These are phyloP conservation scores for Vigna nakashimae DNA, from an alignment of 306 rosid species.

Conservation along the genomic window DNA sequence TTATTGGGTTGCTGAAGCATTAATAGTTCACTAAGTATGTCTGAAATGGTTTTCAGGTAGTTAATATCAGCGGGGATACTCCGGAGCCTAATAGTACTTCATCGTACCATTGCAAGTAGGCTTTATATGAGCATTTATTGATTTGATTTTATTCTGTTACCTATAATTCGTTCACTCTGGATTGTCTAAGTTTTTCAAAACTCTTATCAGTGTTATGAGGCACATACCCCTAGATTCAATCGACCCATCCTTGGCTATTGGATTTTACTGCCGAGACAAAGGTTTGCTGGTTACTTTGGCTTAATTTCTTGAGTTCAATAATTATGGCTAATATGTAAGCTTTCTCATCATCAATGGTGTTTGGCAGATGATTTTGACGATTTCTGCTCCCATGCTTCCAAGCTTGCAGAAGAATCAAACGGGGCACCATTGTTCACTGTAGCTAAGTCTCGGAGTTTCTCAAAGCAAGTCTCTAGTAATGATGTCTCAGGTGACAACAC, in stretches of 20 bases:
- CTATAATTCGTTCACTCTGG: constrained; percentile 1
- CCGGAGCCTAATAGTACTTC: constrained; percentile 70
- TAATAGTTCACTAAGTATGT: constrained; percentile 21
- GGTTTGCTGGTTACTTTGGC: constrained; percentile 55
- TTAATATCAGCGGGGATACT: constrained; percentile 60
- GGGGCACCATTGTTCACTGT: constrained; percentile 97
- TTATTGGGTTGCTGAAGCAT: constrained; percentile 11
- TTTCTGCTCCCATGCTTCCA: constrained; percentile 79
- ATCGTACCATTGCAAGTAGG: constrained; percentile 93
- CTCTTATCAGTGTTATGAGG: constrained; percentile 61
- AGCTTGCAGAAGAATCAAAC: constrained; percentile 79
- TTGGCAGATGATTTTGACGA: constrained; percentile 80
- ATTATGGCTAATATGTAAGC: constrained; percentile 22
- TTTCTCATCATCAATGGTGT: constrained; percentile 33
- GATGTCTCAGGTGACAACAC: constrained; percentile 50
- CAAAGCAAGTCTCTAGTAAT: constrained; percentile 51
- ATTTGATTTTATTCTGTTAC: constrained; percentile 16
- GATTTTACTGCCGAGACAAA: constrained; percentile 94
- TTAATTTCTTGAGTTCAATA: constrained; percentile 27
- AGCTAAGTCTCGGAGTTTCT: constrained; percentile 56
- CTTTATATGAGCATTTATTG: constrained; percentile 20
- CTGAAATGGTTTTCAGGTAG: constrained; percentile 57
- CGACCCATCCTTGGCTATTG: constrained; percentile 95
- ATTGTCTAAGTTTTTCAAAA: constrained; percentile 17
- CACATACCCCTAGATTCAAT: constrained; percentile 79